Evolutionary conservation across 192 early-diverging fungal genomes (phyloP), one percentile per base, ranked within the genome.

Genomic region (Coemansia pectinata): DNA sequence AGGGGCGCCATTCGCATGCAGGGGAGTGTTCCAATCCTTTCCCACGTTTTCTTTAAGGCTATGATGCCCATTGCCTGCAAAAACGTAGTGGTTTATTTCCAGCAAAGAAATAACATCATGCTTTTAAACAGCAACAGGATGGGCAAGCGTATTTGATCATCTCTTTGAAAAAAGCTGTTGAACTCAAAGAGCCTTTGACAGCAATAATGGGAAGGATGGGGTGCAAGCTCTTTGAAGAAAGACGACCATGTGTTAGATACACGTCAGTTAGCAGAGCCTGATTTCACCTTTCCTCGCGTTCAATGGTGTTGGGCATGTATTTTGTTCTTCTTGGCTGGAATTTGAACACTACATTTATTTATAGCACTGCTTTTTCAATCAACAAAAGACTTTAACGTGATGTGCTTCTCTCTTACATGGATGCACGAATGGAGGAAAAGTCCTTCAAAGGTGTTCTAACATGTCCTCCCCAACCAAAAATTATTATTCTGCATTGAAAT

Each of bases 371-470:
- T 45, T 45, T n/a, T 45, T n/a, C 14, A n/a, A 17, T 27, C 1
- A 2, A 27, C 27, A 27, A 27, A 27, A 27, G 1, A 27, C 27
- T 27, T 27, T 27, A 27, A 27, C 27, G 1, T 2, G 27, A 15
- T 2, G 27, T 27, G 21, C 17, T n/a, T 45, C 41, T n/a, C 44
- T 45, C 44, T 15, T 17, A 17, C 17, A 6, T n/a, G 44, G 44
- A 45, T n/a, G 44, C 44, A 5, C n/a, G 44, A 45, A 17, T n/a
- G 44, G 44, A 45, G 15, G 17, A 15, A 45, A n/a, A 45, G 44
- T n/a, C 17, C 17, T 45, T 74, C 72, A 27, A 15, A 71, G 27
- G 34, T 72, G 71, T n/a, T 68, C 36, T 38, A 8, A 7, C 36
- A 38, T 38, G 4, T 38, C 36, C 36, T 7, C 36, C 36, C 8